These are phyloP conservation scores for Ustilago nuda DNA, from an alignment of 1,284 basidiomycete genomes.

Conservation along the genomic window DNA sequence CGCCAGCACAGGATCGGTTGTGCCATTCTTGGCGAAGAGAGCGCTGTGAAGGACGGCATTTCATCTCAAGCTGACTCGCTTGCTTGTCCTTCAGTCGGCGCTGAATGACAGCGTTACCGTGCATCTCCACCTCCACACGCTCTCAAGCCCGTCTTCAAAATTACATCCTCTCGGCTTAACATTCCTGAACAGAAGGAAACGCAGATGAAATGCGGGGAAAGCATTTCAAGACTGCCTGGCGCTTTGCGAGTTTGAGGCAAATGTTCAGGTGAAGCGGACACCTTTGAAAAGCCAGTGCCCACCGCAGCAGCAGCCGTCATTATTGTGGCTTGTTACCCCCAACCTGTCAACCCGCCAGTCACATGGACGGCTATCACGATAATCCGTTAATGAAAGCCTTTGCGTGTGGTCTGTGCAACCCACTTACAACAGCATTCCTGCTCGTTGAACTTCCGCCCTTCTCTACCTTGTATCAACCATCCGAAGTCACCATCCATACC, in stretches of 20 bases:
- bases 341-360: background rate
- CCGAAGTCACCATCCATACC: background rate
- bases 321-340: background rate
- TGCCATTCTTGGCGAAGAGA: background rate
- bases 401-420: background rate
- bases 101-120: slow-evolving; percentile 11
- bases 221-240: background rate
- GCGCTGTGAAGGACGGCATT: background rate
- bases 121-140: slow-evolving; percentile 13
- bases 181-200: too few species aligned
- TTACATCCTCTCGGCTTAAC: too few species aligned
- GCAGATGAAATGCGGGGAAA: slow-evolving; percentile 3
- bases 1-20: background rate
- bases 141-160: background rate
- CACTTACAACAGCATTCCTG: background rate
- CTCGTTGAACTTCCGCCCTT: background rate
- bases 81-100: background rate
- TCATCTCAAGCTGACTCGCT: background rate
- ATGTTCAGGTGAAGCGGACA: background rate
- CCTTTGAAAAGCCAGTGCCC: background rate
- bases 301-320: background rate
- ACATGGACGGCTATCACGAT: background rate
- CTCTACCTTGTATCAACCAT: background rate
- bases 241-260: too few species aligned
- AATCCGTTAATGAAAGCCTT: background rate